Base-by-base conservation (phyloP, 345 rosid genomes). In the Gynandropsis gynandra region DNA sequence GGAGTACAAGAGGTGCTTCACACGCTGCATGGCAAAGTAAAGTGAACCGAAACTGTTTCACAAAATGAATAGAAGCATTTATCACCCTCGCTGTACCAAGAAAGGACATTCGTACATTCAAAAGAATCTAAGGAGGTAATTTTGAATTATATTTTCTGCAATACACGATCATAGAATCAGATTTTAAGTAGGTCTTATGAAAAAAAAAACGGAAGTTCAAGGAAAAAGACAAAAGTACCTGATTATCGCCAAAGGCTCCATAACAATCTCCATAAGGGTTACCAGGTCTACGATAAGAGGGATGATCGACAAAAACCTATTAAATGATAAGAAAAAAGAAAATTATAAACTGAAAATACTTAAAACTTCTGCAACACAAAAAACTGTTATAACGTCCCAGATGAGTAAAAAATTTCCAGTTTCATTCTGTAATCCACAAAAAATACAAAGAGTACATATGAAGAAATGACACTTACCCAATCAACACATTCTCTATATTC, bases 171-270 rank as follows among this genome's bases (percentile, higher is more conserved):
- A n/a, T n/a, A n/a, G n/a, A n/a, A n/a, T n/a, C n/a, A n/a, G n/a
- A n/a, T n/a, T n/a, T n/a, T n/a, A n/a, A n/a, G n/a, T n/a, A n/a
- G n/a, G n/a, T n/a, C n/a, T n/a, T n/a, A n/a, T n/a, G n/a, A n/a
- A n/a, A n/a, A n/a, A n/a, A n/a, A 2, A 44, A 35, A 13, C n/a
- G 1, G 54, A 19, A 51, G 47, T 45, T 16, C 16, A 7, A 35
- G 10, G 45, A 35, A 35, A 14, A 67, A 29, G n/a, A n/a, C n/a
- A 24, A 39, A 13, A 17, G 33, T 66, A 82, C 98, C 96, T 92
- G 98, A 67, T 84, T 92, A 72, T 92, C 96, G 44, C 89, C 79
- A 63, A 84, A 92, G 48, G 96, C 93, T 67, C 96, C 98, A 59
- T 37, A 40, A 66, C 49, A 53, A 68, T 87, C 95, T 48, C 98